Conservation (phyloP, 2,329 filamentous ascomycete genomes). For the Cyanodermella asteris region DNA sequence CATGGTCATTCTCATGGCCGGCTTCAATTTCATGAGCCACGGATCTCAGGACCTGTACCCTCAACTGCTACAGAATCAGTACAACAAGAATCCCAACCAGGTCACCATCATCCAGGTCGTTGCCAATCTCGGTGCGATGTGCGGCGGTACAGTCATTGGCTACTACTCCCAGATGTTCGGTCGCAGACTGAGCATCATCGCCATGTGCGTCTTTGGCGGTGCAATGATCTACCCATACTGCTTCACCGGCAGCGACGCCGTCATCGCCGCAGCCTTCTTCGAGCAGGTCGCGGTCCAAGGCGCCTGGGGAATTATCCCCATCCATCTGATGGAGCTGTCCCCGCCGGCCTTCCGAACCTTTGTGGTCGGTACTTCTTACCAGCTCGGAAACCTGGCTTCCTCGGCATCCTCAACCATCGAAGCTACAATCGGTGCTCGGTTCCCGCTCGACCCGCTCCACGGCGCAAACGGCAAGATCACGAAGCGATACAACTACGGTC, state of each 20-base stretch:
- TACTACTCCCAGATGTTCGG: constrained; percentile 49
- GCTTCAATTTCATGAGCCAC: constrained; percentile 79
- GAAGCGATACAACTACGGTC: constrained; percentile 49
- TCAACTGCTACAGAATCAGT: constrained; percentile 37
- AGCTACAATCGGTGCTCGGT: constrained; percentile 49
- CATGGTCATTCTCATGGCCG: constrained; percentile 68
- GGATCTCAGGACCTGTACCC: constrained; percentile 47
- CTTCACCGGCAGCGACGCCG: constrained; percentile 36
- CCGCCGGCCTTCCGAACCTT: constrained; percentile 39
- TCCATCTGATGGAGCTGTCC: constrained; percentile 43
- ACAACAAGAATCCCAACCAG: constrained; percentile 30
- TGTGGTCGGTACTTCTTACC: constrained; percentile 40
- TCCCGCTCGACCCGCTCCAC: constrained; percentile 43
- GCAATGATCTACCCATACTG: constrained; percentile 69
- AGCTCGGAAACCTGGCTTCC: constrained; percentile 40
- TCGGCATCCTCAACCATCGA: constrained; percentile 52
- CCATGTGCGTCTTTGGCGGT: constrained; percentile 42
- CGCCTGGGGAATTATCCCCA: constrained; percentile 54
- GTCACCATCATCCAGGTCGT: constrained; percentile 52
- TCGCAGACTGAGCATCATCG: constrained; percentile 45
- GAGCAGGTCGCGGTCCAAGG: constrained; percentile 62
- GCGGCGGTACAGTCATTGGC: constrained; percentile 43
- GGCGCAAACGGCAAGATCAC: constrained; percentile 18
- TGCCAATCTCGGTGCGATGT: constrained; percentile 48
- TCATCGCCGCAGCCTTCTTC: constrained; percentile 70